Evolutionary conservation across 1,139 yeast species (phyloP), one percentile per base, ranked within the genome.

Genomic region (Yamadazyma taylorii): DNA sequence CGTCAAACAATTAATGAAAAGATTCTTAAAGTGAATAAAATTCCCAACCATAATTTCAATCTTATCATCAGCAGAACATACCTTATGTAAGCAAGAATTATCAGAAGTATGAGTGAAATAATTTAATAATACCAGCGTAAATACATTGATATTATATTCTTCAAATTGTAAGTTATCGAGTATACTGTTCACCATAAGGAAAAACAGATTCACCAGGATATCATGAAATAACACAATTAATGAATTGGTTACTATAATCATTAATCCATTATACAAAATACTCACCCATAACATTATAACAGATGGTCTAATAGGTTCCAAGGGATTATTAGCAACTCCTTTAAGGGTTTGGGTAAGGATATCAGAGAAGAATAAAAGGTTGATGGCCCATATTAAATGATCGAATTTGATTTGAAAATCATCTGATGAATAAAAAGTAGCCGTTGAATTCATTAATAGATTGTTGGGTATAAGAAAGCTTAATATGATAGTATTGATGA

Each of bases 221-320:
- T 63, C 66, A 24, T 51, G 51, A 24, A 53, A 52, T 10, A 58
- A 36, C 8, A 55, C 36, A 42, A 55, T 34, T 13, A 47, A 40
- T 11, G 39, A 33, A 24, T 47, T 42, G 7, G 53, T 30, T 5
- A 48, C n/a, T 5, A 43, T 21, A 11, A 58, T 29, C 9, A 59
- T 43, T 12, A 50, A 34, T 35, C 58, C 49, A 33, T 51, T 38
- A 42, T 61, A 61, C 24, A 50, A 41, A 61, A 61, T 58, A 7
- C 50, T 45, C 37, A 59, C 57, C 33, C 50, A 45, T 30, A 51
- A 35, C 16, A 54, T 33, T 13, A 42, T 17, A n/a, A 40, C 8
- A 2, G 33, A 24, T 15, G 30, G 30, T 9, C n/a, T 27, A 3
- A 27, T 13, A 17, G 32, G 30, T 13, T 41, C 12, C 3, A 34